These are phyloP conservation scores for Sanguinoderma infundibulare DNA, from an alignment of 1,284 basidiomycete species.

Conservation along the genomic window DNA sequence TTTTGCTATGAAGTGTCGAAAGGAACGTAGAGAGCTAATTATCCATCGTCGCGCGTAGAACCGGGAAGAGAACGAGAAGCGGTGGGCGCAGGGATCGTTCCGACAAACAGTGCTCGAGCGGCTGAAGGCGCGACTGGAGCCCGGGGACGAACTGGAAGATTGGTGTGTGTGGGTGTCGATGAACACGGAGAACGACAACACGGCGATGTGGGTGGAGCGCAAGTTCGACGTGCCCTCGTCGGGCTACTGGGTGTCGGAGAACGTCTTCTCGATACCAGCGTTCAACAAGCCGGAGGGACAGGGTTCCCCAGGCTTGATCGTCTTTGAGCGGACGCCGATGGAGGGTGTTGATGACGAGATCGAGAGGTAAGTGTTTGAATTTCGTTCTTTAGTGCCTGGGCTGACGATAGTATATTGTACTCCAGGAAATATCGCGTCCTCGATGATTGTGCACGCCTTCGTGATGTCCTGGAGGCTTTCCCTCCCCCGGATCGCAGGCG, in stretches of 20 bases:
- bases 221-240: constrained; percentile 71
- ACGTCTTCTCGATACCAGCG: constrained; percentile 59
- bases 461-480: constrained; percentile 60
- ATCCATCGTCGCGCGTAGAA: constrained; percentile 49
- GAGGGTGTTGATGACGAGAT: constrained; percentile 64
- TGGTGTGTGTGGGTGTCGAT: constrained; percentile 75
- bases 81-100: constrained; percentile 75
- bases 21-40: not conserved
- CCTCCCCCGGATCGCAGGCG: constrained; percentile 44
- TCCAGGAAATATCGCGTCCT: constrained; percentile 69
- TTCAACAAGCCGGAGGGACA: constrained; percentile 30
- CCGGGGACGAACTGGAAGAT: constrained; percentile 33
- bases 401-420: not conserved
- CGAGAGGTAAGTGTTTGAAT: constrained; percentile 54
- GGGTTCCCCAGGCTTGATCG: constrained; percentile 62
- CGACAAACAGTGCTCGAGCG: constrained; percentile 49
- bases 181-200: constrained; percentile 71
- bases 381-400: not conserved
- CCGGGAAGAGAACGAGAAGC: constrained; percentile 64
- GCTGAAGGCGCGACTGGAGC: constrained; percentile 37
- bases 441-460: constrained; percentile 71
- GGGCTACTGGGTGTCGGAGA: constrained; percentile 61
- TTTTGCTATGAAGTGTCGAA: constrained; percentile 7
- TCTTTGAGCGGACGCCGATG: constrained; percentile 73
- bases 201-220: constrained; percentile 76